phyloP scores from a whole-genome alignment of 306 rosid species.

The Fragaria nilgerrensis region DNA sequence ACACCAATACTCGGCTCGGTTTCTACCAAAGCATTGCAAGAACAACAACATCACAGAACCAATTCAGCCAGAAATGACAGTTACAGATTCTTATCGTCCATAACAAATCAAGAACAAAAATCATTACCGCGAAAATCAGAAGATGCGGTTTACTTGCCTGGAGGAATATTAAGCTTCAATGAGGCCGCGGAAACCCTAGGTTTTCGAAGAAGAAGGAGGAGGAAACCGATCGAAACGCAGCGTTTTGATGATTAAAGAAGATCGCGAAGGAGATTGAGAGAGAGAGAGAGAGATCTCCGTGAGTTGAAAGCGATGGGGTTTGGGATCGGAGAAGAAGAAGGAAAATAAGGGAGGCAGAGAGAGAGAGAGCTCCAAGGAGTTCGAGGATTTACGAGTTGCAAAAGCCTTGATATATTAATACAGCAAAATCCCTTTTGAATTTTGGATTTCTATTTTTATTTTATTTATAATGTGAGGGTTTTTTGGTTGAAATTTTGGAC shows the following conservation, averaged over 20 bases:
- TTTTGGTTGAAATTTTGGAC: background rate
- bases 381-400: constrained; percentile 22
- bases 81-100: constrained; percentile 10
- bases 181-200: constrained; percentile 56
- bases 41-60: constrained; percentile 4
- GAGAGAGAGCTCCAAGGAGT: constrained; percentile 19
- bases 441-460: background rate
- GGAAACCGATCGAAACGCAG: constrained; percentile 19
- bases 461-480: background rate
- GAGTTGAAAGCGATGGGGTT: constrained; percentile 31
- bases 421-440: background rate
- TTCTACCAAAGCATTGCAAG: background rate
- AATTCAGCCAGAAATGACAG: background rate
- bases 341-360: background rate
- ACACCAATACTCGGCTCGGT: background rate
- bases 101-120: background rate
- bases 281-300: constrained; percentile 38
- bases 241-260: constrained; percentile 11
- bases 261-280: constrained; percentile 21
- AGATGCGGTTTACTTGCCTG: constrained; percentile 27
- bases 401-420: constrained; percentile 1
- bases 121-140: background rate
- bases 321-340: constrained; percentile 42
- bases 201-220: background rate
- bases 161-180: background rate